Evolutionary conservation across 352 stramenopile genomes (phyloP).

Genomic region (Phytophthora niederhauseri): DNA sequence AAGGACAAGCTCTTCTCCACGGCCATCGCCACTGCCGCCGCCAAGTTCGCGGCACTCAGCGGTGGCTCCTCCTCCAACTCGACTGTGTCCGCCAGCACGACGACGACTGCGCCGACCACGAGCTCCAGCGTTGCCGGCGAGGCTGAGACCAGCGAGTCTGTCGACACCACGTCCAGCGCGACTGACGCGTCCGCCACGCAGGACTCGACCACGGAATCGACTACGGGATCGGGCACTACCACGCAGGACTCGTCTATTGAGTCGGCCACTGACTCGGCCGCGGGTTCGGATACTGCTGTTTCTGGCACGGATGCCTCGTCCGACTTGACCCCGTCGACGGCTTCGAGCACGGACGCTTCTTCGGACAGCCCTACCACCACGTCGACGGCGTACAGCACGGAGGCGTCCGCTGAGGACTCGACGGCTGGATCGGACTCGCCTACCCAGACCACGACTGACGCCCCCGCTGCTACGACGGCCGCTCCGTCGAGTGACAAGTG

Average conservation of each 20-base stretch:
- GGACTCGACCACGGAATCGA: neutral
- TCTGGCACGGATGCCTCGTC: neutral
- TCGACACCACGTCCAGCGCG: constrained; percentile 13
- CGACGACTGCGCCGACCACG: constrained; percentile 11
- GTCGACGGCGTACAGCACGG: constrained; percentile 4
- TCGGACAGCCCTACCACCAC: neutral
- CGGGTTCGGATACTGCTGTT: neutral
- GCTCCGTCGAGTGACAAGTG: constrained; percentile 34
- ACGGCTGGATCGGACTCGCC: constrained; percentile 14
- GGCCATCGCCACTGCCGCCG: constrained; percentile 25
- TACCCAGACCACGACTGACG: constrained; percentile 16
- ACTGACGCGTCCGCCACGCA: constrained; percentile 18
- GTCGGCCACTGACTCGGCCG: neutral
- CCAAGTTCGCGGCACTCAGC: constrained; percentile 36
- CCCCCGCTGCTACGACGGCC: constrained; percentile 16
- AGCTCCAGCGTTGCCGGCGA: constrained; percentile 20
- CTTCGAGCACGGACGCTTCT: neutral
- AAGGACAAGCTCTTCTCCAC: constrained; percentile 28
- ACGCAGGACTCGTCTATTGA: neutral
- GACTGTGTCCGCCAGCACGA: constrained; percentile 19
- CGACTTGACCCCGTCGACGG: neutral
- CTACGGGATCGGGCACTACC: neutral
- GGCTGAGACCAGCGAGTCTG: constrained; percentile 10
- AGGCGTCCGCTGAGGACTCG: constrained; percentile 8
- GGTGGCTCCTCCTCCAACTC: constrained; percentile 27